These are phyloP conservation scores for Euclidium syriacum DNA, from an alignment of 345 rosid genomes.

Conservation along the genomic window DNA sequence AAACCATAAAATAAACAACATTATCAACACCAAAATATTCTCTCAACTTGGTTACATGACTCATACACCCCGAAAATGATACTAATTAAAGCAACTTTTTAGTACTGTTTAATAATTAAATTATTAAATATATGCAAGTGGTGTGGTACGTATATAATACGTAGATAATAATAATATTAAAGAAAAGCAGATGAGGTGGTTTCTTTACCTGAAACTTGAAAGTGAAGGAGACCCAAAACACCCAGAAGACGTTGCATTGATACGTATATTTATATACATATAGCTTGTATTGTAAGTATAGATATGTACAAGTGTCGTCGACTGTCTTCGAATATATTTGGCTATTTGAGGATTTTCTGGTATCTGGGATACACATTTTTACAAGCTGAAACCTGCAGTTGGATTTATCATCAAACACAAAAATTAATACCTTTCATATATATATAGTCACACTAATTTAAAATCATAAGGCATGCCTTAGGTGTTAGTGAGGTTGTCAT, in stretches of 20 bases:
- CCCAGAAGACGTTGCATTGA: constrained; percentile 4
- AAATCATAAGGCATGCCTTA: constrained; percentile 13
- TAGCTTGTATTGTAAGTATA: constrained; percentile 11
- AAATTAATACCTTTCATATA: background rate
- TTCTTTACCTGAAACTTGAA: constrained; percentile 24
- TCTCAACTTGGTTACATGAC: constrained; percentile 29
- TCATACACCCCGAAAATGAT: constrained; percentile 5
- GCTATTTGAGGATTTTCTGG: constrained; percentile 57
- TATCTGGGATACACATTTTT: constrained; percentile 73
- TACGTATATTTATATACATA: constrained; percentile 14
- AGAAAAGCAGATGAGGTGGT: background rate
- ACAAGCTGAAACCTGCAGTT: constrained; percentile 78
- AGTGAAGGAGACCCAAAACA: background rate
- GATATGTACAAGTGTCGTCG: constrained; percentile 26
- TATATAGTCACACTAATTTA: background rate
- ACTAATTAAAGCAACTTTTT: constrained; percentile 15
- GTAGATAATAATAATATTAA: background rate
- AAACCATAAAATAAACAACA: constrained; percentile 19
- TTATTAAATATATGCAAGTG: constrained; percentile 11
- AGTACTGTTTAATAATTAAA: background rate
- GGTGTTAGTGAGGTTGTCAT: constrained; percentile 20
- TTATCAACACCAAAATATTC: constrained; percentile 24
- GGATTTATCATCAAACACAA: background rate
- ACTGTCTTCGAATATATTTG: background rate
- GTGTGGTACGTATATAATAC: constrained; percentile 12